phyloP scores from a whole-genome alignment of 192 early-diverging fungal genomes.

The Mortierella hygrophila region DNA sequence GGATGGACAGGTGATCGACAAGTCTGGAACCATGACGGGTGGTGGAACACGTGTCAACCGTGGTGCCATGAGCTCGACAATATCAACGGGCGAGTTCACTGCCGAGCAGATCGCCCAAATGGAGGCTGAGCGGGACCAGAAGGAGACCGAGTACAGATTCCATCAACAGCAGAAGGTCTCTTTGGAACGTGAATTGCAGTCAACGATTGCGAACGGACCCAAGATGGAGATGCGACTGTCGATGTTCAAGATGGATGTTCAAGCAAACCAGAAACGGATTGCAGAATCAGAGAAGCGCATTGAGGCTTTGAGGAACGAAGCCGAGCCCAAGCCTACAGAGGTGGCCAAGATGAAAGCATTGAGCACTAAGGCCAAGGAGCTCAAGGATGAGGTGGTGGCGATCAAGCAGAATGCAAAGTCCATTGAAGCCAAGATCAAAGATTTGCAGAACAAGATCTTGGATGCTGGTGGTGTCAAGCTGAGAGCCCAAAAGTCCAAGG shows the following conservation, averaged over 20 bases:
- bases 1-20: slow-evolving; percentile 92
- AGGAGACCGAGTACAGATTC: slow-evolving; percentile 68
- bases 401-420: slow-evolving; percentile 69
- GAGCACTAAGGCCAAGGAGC: slow-evolving; percentile 57
- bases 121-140: slow-evolving; percentile 68
- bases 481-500: slow-evolving; percentile 86
- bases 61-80: slow-evolving; percentile 92
- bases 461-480: slow-evolving; percentile 91
- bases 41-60: slow-evolving; percentile 81
- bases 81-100: slow-evolving; percentile 66
- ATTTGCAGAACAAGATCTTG: slow-evolving; percentile 91
- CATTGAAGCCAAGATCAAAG: slow-evolving; percentile 84
- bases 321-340: slow-evolving; percentile 67
- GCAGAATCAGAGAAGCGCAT: slow-evolving; percentile 77
- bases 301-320: slow-evolving; percentile 63
- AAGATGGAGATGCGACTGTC: slow-evolving; percentile 71
- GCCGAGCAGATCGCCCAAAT: slow-evolving; percentile 68
- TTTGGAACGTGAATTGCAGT: slow-evolving; percentile 61
- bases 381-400: slow-evolving; percentile 58
- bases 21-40: slow-evolving; percentile 93
- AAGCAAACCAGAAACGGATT: slow-evolving; percentile 73
- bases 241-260: slow-evolving; percentile 81
- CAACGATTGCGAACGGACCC: slow-evolving; percentile 66
- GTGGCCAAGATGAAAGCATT: slow-evolving; percentile 66
- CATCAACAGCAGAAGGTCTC: slow-evolving; percentile 56